phyloP scores from a whole-genome alignment of 2,329 filamentous ascomycete genomes.

The Beauveria pseudobassiana region DNA sequence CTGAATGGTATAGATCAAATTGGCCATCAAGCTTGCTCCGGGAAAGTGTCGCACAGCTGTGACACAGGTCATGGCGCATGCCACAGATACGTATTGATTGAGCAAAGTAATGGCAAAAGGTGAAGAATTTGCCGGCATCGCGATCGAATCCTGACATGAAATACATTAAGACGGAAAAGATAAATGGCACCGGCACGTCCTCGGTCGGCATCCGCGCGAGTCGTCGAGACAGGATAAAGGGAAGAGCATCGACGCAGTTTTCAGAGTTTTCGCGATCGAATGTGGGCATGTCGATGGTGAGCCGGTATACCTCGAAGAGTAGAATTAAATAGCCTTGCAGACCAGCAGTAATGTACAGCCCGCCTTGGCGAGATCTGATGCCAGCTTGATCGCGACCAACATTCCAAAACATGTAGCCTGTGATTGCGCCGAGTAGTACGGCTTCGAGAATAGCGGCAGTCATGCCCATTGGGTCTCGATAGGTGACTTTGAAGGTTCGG shows the following conservation, averaged over 20 bases:
- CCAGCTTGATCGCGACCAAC: conserved; percentile 59
- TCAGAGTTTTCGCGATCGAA: conserved; percentile 72
- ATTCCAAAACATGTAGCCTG: conserved; percentile 65
- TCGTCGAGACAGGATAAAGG: conserved; percentile 63
- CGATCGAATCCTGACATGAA: conserved; percentile 70
- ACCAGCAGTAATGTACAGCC: conserved; percentile 62
- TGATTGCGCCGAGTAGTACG: conserved; percentile 61
- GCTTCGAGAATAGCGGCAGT: conserved; percentile 62
- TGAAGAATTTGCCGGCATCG: conserved; percentile 58
- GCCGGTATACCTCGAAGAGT: conserved; percentile 67
- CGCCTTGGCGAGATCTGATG: conserved; percentile 66
- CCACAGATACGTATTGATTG: conserved; percentile 67
- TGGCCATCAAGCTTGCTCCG: conserved; percentile 63
- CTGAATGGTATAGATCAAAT: conserved; percentile 65
- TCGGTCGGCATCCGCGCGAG: conserved; percentile 62
- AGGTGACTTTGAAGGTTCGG: conserved; percentile 63
- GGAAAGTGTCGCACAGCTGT: conserved; percentile 60
- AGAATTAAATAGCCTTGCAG: conserved; percentile 72
- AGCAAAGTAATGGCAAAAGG: conserved; percentile 62
- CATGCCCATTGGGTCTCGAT: conserved; percentile 72
- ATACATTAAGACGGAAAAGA: conserved; percentile 66
- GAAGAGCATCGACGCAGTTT: conserved; percentile 60
- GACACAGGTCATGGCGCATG: conserved; percentile 62
- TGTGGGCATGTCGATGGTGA: conserved; percentile 65
- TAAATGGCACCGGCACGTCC: conserved; percentile 63